Evolutionary conservation across 495 filamentous ascomycete species (phyloP), one percentile per base, ranked within the genome.

Genomic region (Lasiosphaeris hirsuta): DNA sequence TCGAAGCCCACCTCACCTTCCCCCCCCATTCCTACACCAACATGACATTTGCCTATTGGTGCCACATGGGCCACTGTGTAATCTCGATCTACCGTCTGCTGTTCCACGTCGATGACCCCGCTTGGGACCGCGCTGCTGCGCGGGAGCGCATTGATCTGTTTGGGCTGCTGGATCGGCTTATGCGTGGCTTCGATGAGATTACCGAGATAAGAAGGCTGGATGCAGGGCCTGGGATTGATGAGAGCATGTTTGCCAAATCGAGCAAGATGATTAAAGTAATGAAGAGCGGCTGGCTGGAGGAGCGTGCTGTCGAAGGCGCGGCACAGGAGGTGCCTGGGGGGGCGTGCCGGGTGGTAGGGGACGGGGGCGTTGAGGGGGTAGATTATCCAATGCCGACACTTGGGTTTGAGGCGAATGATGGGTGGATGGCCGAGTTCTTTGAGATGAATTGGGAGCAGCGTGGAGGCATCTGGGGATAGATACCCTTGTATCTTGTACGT

Each of bases 71-170:
- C 15, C 68, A 69, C 33, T 64, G 65, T 50, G 34, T 72, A 3
- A 46, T 67, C 30, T 50, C 60, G 0, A 57, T 75, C 7, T 61
- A 60, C 14, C 63, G 57, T 11, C 68, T 77, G 17, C 62, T 60
- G 4, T 44, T 66, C 49, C 35, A 51, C 1, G 37, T 71, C 1
- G 67, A 75, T 13, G 72, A 77, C 35, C 67, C 69, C 15, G 62
- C 59, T 6, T 75, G 75, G 71, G 68, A 73, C 56, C 59, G 67
- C 19, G 58, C 44, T 8, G 54, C 56, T 0, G 66, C 74, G 4
- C 56, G 63, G 5, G 56, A 60, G 37, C 55, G 51, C 30, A 41
- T 75, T 8, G 68, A 77, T 44, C 44, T 75, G 37, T 57, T 75
- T 0, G 46, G 34, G 0, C 58, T 69, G 13, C 62, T 67, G 17